Evolutionary conservation across 1,284 basidiomycete genomes (phyloP), one percentile per base, ranked within the genome.

Genomic region (Wolfiporia cocos): DNA sequence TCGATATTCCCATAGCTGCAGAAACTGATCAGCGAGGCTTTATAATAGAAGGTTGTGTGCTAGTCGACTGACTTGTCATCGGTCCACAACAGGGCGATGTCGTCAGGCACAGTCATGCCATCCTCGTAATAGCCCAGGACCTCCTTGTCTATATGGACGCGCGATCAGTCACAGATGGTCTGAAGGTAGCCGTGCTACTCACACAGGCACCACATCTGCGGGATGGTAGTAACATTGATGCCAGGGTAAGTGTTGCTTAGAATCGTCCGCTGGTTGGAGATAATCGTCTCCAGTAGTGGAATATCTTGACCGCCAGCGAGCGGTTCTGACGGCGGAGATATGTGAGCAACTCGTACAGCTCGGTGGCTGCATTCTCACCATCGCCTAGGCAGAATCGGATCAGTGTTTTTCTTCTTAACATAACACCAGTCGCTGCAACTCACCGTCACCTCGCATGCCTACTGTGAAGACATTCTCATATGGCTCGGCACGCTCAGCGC

Each of bases 191-290:
- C 36, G 10, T 14, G 21, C 17, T 5, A 66, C 73, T 34, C 49
- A 79, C 76, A 81, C 3, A 83, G 64, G 23, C 73, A 69, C 80
- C 81, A 84, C 34, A 81, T 67, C 56, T 85, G 81, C 1, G 78
- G 78, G 32, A 86, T 72, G 7, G 58, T 61, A 2, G 72, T 65
- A 9, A 76, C 58, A 51, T 79, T 66, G 2, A 62, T 64, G 7
- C 64, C 66, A 43, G 73, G 70, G 58, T 72, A 79, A 1, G 78
- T 74, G 18, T 71, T 61, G 34, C 68, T 59, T n/a, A 87, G 58
- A 33, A 88, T 78, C n/a, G 64, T 57, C 6, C 76, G 71, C 56
- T 88, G 83, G 51, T 81, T 74, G 2, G 64, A 59, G 31, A 84
- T 73, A 46, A 86, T 73, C 39, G 70, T 54, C 52, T 80, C 68